Evolutionary conservation across 2,329 filamentous ascomycete species (phyloP), one percentile per base, ranked within the genome.

Genomic region (Fusarium sp.): DNA sequence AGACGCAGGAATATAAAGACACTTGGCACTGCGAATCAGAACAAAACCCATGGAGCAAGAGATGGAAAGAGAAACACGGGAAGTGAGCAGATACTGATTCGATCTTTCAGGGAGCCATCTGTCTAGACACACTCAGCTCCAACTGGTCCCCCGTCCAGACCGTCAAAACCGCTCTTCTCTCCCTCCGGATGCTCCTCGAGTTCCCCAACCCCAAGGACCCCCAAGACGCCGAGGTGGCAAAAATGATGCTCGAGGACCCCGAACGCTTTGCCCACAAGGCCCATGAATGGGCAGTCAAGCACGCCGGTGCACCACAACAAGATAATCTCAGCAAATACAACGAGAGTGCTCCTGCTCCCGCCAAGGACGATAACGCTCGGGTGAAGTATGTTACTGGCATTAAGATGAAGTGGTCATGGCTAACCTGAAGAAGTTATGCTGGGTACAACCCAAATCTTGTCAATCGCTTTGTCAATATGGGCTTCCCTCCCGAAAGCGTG

Each of bases 61-160:
- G 33, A 36, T 4, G 14, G 20, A 17, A 23, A 11, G 11, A 49
- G 17, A 27, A 15, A 31, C 9, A 25, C 11, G 17, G 31, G 13
- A 39, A 29, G 7, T 15, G 17, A 17, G n/a, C 23, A 41, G 27
- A 37, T 45, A 48, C 57, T 76, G 50, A 72, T 62, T 18, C 4
- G 43, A n/a, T 11, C 33, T 39, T n/a, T 40, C 9, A 98, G 93
- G 96, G 96, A 56, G 95, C 94, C 25, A 99, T 99, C 77, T 99
- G 96, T 76, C 89, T 99, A 54, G 96, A 99, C 77, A 98, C 94
- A 0, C 87, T 99, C 17, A 90, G 91, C 11, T 87, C 87, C 14
- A 93, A 92, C 72, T 99, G 96, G 96, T 97, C 95, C 8, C 96
- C 96, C 0, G 94, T 99, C 23, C 87, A 97, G 63, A 99, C 95